Percentiles rank a stretch among this genome's conserved stretches.
Conservation (phyloP, 768 basidiomycete species). For the Tylopilus cervinicoccineus region DNA sequence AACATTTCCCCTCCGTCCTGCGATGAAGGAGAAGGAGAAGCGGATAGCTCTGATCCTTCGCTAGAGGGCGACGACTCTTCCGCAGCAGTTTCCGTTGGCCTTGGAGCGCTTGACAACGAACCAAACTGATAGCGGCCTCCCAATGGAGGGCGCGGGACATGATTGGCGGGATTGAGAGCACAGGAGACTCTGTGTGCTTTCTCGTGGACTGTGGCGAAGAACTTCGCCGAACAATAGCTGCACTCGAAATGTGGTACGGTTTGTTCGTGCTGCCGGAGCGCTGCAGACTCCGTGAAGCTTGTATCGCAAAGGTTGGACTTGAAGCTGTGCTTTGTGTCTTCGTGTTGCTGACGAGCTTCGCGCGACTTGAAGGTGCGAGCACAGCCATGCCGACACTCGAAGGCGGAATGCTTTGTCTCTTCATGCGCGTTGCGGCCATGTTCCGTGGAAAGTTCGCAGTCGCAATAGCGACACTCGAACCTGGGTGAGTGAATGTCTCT, state of each 20-base stretch:
- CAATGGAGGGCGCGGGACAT: background rate
- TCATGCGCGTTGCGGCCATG: constrained; percentile 10
- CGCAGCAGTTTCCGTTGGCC: background rate
- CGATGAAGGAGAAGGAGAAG: constrained; percentile 3
- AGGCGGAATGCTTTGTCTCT: background rate
- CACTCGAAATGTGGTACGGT: constrained; percentile 4
- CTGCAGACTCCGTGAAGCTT: background rate
- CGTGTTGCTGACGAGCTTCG: constrained; percentile 8
- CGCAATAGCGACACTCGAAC: constrained; percentile 7
- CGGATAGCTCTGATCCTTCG: background rate
- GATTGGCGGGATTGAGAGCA: constrained; percentile 1
- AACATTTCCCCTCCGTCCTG: constrained; percentile 9
- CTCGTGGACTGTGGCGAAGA: background rate
- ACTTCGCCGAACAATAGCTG: background rate
- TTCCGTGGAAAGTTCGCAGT: constrained; percentile 1
- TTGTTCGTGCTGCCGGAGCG: background rate
- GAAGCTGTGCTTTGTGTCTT: constrained; percentile 1
- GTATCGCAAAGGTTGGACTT: background rate
- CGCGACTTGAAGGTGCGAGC: background rate
- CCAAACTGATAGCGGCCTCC: background rate
- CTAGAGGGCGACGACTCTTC: background rate
- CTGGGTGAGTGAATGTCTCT: background rate
- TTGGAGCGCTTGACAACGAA: background rate
- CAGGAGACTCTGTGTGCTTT: constrained; percentile 8
- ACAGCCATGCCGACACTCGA: background rate